Evolutionary conservation across 176 grass and related monocot species (phyloP).

Genomic region (maize (Zea mays)): DNA sequence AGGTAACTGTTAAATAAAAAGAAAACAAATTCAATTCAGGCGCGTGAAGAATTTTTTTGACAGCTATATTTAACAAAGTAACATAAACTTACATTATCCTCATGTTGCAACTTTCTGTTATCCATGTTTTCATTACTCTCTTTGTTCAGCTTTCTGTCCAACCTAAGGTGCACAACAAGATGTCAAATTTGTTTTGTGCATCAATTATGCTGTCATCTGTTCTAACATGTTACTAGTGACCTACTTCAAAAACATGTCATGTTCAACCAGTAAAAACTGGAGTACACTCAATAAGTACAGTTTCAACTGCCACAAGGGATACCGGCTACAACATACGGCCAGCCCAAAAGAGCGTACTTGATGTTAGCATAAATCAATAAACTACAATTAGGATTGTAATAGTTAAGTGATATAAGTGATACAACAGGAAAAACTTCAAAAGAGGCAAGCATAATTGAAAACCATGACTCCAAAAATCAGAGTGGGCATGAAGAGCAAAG

Average conservation of each 20-base stretch:
- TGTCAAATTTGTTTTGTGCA: background rate
- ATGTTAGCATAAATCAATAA: constrained; percentile 1
- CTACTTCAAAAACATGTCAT: constrained; percentile 7
- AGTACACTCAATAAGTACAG: background rate
- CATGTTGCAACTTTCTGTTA: constrained; percentile 34
- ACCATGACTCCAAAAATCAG: background rate
- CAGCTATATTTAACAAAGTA: background rate
- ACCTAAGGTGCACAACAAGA: constrained; percentile 36
- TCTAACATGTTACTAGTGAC: constrained; percentile 6
- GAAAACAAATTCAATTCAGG: background rate
- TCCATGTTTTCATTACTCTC: constrained; percentile 30
- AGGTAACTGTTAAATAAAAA: constrained; percentile 30
- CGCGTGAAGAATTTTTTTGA: background rate
- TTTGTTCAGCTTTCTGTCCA: constrained; percentile 48
- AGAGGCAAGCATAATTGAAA: background rate
- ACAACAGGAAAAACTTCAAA: background rate
- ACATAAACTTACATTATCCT: constrained; percentile 36
- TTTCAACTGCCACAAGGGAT: background rate
- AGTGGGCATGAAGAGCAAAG: background rate
- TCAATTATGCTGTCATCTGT: background rate
- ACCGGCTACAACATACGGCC: background rate
- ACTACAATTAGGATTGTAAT: background rate
- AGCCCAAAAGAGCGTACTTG: background rate
- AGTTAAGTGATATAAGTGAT: background rate
- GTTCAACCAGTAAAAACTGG: background rate